Percentiles rank a stretch among this genome's conserved stretches.
phyloP scores from a whole-genome alignment of 768 basidiomycete genomes.

The Podaxis sp. region DNA sequence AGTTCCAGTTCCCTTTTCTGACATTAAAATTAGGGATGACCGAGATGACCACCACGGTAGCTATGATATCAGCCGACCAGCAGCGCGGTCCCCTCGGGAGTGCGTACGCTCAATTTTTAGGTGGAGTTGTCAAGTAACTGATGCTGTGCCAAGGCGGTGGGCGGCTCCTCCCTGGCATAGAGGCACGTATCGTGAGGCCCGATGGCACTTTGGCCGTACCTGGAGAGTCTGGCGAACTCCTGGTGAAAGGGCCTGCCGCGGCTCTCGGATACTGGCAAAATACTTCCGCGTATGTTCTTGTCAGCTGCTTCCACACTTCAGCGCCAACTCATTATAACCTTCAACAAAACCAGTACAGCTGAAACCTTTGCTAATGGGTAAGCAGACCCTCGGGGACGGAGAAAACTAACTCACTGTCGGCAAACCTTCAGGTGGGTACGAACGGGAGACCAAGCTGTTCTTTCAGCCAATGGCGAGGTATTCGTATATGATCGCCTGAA shows the following conservation, averaged over 20 bases:
- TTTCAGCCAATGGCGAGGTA: constrained; percentile 50
- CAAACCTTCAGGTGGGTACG: constrained; percentile 51
- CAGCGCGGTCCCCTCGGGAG: constrained; percentile 39
- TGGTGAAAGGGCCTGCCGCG: constrained; percentile 43
- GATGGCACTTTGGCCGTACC: constrained; percentile 43
- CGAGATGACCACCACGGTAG: constrained; percentile 43
- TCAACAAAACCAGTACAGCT: constrained; percentile 41
- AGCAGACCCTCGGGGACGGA: constrained; percentile 17
- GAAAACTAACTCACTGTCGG: constrained; percentile 3
- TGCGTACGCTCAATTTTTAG: constrained; percentile 24
- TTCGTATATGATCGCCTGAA: constrained; percentile 63
- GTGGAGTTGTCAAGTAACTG: not conserved
- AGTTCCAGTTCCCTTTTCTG: not conserved
- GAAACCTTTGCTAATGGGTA: constrained; percentile 64
- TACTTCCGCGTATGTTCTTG: constrained; percentile 46
- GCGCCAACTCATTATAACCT: not conserved
- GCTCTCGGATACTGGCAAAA: constrained; percentile 48
- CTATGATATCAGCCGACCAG: constrained; percentile 45
- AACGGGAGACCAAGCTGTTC: constrained; percentile 60
- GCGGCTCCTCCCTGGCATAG: constrained; percentile 42
- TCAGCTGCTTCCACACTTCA: constrained; percentile 19
- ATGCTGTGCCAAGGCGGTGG: constrained; percentile 33
- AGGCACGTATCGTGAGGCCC: constrained; percentile 42
- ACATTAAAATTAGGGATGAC: constrained; percentile 25
- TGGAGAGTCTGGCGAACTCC: constrained; percentile 50